Conservation (phyloP, 441 rosid genomes). For the Dalechampia spathulata region DNA sequence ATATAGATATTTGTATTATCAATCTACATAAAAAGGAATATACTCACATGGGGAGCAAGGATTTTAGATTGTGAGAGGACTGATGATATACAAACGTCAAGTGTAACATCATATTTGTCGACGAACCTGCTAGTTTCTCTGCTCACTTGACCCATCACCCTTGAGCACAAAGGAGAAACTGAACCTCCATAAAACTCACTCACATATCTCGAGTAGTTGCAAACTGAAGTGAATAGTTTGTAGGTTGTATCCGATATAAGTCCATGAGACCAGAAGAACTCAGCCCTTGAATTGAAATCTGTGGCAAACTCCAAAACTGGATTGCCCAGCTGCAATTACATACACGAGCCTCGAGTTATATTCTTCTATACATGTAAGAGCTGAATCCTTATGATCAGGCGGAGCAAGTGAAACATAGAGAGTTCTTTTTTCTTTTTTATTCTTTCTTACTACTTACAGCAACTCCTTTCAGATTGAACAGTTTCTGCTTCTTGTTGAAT, state of each 20-base stretch:
- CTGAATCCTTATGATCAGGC: neutral
- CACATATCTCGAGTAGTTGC: slow-evolving; percentile 89
- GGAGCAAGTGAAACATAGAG: neutral
- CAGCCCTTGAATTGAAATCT: slow-evolving; percentile 90
- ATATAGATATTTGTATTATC: neutral
- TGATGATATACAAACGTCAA: slow-evolving; percentile 89
- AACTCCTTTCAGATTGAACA: slow-evolving; percentile 85
- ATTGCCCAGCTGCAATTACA: slow-evolving; percentile 67
- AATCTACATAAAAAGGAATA: neutral
- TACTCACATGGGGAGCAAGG: slow-evolving; percentile 58
- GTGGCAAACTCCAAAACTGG: slow-evolving; percentile 80
- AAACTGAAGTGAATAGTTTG: slow-evolving; percentile 73
- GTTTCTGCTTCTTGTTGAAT: slow-evolving; percentile 61
- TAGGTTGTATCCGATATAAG: slow-evolving; percentile 79
- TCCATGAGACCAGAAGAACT: slow-evolving; percentile 97
- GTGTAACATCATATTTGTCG: slow-evolving; percentile 93
- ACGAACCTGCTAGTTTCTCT: slow-evolving; percentile 90
- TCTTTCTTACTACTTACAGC: slow-evolving; percentile 52
- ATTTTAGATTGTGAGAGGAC: slow-evolving; percentile 73
- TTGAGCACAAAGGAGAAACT: slow-evolving; percentile 69
- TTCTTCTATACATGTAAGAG: neutral
- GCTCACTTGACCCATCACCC: slow-evolving; percentile 77
- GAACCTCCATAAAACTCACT: slow-evolving; percentile 78
- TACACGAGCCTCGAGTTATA: neutral
- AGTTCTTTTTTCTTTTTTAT: too few species aligned